Percentiles rank a stretch among this genome's conserved stretches.
Evolutionary conservation across 2,329 filamentous ascomycete genomes (phyloP).

Genomic region (Thyridium curvatum): DNA sequence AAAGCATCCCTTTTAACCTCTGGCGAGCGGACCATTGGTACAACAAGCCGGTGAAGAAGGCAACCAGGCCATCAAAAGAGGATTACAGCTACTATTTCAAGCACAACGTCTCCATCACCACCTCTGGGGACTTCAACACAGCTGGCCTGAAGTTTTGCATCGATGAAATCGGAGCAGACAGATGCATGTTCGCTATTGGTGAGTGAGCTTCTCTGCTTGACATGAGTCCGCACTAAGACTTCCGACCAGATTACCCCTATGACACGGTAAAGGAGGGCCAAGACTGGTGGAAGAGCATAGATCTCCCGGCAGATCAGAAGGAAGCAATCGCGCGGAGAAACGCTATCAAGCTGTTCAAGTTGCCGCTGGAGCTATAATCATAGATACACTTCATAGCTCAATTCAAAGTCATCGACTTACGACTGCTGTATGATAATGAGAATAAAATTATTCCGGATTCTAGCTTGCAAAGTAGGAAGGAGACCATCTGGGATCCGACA

Average conservation of each 20-base stretch:
- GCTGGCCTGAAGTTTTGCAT: constrained; percentile 31
- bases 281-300: constrained; percentile 23
- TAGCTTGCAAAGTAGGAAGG: no score
- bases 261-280: constrained; percentile 23
- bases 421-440: no score
- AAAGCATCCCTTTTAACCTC: constrained; percentile 36
- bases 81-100: constrained; percentile 32
- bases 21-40: constrained; percentile 34
- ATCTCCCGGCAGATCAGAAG: constrained; percentile 19
- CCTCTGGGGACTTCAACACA: constrained; percentile 33
- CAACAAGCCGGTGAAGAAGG: constrained; percentile 32
- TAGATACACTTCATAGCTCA: no score
- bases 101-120: constrained; percentile 33
- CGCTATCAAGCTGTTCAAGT: constrained; percentile 24
- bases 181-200: constrained; percentile 34
- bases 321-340: constrained; percentile 18
- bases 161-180: constrained; percentile 26
- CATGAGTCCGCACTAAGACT: no score
- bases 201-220: constrained; percentile 5
- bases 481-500: no score
- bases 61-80: constrained; percentile 25
- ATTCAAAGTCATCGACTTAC: no score
- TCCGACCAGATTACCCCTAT: constrained; percentile 22
- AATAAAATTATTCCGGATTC: no score
- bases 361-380: constrained; percentile 17